Percentiles rank a stretch among this genome's conserved stretches.
These are phyloP conservation scores for Thalassiosira hispida DNA, from an alignment of 352 stramenopile genomes.

Conservation along the genomic window DNA sequence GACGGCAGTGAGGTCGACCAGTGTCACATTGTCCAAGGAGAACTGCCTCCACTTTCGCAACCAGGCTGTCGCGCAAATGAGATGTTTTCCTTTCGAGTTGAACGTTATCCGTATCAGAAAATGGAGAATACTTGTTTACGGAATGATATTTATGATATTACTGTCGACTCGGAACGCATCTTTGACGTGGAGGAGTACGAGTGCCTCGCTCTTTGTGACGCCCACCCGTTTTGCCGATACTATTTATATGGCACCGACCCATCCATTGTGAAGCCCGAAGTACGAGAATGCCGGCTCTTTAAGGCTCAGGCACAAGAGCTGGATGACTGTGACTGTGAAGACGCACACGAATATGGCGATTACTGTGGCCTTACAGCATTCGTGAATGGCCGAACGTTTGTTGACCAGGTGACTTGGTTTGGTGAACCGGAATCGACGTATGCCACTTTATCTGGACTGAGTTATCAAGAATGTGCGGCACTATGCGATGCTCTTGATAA, in stretches of 20 bases:
- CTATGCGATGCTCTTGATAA: constrained; percentile 26
- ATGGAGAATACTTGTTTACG: constrained; percentile 26
- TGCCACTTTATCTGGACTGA: constrained; percentile 20
- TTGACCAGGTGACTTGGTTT: constrained; percentile 36
- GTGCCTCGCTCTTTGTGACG: constrained; percentile 24
- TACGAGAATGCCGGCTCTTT: constrained; percentile 34
- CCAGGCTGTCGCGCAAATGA: background rate
- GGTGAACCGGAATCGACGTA: constrained; percentile 29
- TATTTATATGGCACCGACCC: constrained; percentile 19
- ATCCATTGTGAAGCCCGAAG: background rate
- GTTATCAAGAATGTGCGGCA: constrained; percentile 36
- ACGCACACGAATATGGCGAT: background rate
- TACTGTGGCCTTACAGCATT: constrained; percentile 12
- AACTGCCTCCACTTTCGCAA: background rate
- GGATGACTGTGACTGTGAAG: constrained; percentile 23
- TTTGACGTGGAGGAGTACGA: constrained; percentile 29
- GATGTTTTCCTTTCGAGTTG: constrained; percentile 19
- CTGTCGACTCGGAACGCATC: constrained; percentile 1
- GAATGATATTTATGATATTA: constrained; percentile 12
- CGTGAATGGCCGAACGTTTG: constrained; percentile 35
- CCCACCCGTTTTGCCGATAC: constrained; percentile 28
- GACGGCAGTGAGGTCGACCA: too few species aligned
- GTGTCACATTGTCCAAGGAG: background rate
- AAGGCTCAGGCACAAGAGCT: constrained; percentile 18
- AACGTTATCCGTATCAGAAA: constrained; percentile 29